These are phyloP conservation scores for Pseudozyma hubeiensis DNA, from an alignment of 1,284 basidiomycete genomes.

Conservation along the genomic window DNA sequence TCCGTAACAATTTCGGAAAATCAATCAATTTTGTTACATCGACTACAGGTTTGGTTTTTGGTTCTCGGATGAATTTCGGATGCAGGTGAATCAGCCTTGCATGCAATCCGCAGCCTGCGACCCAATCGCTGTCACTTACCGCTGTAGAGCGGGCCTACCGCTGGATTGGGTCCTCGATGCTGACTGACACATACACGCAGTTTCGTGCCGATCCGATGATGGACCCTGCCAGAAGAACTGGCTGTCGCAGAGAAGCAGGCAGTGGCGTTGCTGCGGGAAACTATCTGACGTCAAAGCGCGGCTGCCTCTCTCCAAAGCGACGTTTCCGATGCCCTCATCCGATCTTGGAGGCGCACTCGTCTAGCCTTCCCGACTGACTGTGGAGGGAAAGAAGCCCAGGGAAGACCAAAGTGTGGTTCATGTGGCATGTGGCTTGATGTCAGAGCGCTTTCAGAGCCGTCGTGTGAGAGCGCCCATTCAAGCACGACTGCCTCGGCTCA, in stretches of 20 bases:
- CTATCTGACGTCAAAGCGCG: slow-evolving; percentile 24
- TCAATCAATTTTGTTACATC: background rate
- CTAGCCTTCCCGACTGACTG: too few relatives aligned
- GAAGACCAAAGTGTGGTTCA: background rate
- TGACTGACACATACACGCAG: slow-evolving; percentile 10
- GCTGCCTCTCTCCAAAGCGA: background rate
- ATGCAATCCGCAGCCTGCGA: slow-evolving; percentile 4
- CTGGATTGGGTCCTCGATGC: background rate
- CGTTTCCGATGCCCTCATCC: background rate
- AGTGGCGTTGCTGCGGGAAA: background rate
- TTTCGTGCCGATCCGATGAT: background rate
- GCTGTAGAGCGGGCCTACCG: background rate
- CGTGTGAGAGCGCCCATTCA: background rate
- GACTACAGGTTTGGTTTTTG: background rate
- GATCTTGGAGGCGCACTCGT: background rate
- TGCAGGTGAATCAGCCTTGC: slow-evolving; percentile 34
- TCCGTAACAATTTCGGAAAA: background rate
- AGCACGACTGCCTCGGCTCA: slow-evolving; percentile 4
- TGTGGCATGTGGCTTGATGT: slow-evolving; percentile 18
- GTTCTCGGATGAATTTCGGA: slow-evolving; percentile 13
- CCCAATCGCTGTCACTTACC: slow-evolving; percentile 18
- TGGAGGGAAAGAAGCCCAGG: background rate
- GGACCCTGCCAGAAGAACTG: background rate
- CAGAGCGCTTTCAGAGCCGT: slow-evolving; percentile 8
- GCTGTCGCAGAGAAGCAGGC: background rate